Evolutionary conservation across 306 rosid species (phyloP).

Genomic region (Glycine latifolia): DNA sequence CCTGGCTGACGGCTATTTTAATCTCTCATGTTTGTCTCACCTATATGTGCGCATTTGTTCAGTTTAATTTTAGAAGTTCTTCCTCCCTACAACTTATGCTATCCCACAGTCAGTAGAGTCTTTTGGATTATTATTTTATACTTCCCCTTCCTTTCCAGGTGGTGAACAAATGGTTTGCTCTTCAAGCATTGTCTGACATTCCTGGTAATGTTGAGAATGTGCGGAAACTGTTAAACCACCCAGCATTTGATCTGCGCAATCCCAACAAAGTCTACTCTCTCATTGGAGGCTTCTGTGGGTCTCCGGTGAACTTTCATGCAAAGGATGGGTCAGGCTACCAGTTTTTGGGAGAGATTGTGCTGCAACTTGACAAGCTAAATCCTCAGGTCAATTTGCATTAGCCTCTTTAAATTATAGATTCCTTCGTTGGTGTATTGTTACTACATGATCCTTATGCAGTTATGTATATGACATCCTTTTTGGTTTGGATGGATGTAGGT

Average conservation of each 20-base stretch:
- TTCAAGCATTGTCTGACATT: slow-evolving; percentile 90
- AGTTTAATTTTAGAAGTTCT: neutral
- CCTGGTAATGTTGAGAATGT: slow-evolving; percentile 90
- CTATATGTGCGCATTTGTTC: neutral
- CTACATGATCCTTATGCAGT: neutral
- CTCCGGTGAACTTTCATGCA: slow-evolving; percentile 89
- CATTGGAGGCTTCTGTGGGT: slow-evolving; percentile 92
- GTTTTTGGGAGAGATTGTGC: slow-evolving; percentile 87
- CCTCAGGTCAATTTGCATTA: slow-evolving; percentile 76
- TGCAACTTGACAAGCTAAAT: slow-evolving; percentile 82
- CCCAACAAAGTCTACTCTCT: slow-evolving; percentile 98
- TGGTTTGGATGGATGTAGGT: slow-evolving; percentile 58
- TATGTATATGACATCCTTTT: neutral
- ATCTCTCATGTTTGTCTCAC: neutral
- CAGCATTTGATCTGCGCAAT: slow-evolving; percentile 88
- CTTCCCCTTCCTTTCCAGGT: slow-evolving; percentile 60
- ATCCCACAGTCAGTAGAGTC: slow-evolving; percentile 1
- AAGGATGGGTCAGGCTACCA: slow-evolving; percentile 95
- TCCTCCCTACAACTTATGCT: slow-evolving; percentile 1
- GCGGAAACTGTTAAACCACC: slow-evolving; percentile 75
- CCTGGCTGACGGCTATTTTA: slow-evolving; percentile 22
- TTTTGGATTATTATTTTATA: slow-evolving; percentile 21
- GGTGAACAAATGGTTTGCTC: slow-evolving; percentile 96
- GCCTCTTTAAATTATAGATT: slow-evolving; percentile 24
- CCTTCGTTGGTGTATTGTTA: slow-evolving; percentile 6